phyloP scores from a whole-genome alignment of 345 rosid species.

The Salix caprea region DNA sequence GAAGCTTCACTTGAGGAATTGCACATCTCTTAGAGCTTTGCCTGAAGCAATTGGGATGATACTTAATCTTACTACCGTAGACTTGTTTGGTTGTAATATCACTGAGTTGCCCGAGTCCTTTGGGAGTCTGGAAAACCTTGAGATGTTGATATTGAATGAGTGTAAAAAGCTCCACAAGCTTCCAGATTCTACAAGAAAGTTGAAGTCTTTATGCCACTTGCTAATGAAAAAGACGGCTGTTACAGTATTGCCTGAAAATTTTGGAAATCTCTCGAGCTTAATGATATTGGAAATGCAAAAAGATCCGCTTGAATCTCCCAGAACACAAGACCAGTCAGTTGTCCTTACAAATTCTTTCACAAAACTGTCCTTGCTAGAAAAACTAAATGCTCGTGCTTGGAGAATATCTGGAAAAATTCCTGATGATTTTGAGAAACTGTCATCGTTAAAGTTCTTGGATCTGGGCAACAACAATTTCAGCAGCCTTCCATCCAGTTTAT shows the following conservation, averaged over 20 bases:
- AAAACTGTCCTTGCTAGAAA: constrained; percentile 31
- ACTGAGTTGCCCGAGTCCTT: constrained; percentile 46
- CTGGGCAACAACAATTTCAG: constrained; percentile 36
- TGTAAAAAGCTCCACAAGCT: constrained; percentile 38
- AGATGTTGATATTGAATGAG: constrained; percentile 20
- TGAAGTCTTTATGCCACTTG: constrained; percentile 33
- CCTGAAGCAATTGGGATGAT: constrained; percentile 43
- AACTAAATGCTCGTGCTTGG: constrained; percentile 46
- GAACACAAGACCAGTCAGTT: not conserved
- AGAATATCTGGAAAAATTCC: constrained; percentile 39
- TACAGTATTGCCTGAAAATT: constrained; percentile 34
- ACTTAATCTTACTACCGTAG: constrained; percentile 28
- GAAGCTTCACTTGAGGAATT: constrained; percentile 30
- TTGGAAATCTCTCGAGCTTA: constrained; percentile 45
- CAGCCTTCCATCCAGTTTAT: constrained; percentile 47
- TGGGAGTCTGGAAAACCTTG: constrained; percentile 45
- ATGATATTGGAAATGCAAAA: constrained; percentile 38
- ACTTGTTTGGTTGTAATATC: constrained; percentile 21
- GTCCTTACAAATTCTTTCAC: constrained; percentile 37
- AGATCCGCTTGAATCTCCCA: constrained; percentile 5
- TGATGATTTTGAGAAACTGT: constrained; percentile 45
- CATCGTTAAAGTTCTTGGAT: constrained; percentile 30
- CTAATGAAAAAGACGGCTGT: constrained; percentile 42
- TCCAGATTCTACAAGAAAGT: constrained; percentile 40
- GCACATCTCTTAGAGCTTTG: constrained; percentile 17